Base-by-base conservation (phyloP, 768 basidiomycete species). In the Suillus americanus region DNA sequence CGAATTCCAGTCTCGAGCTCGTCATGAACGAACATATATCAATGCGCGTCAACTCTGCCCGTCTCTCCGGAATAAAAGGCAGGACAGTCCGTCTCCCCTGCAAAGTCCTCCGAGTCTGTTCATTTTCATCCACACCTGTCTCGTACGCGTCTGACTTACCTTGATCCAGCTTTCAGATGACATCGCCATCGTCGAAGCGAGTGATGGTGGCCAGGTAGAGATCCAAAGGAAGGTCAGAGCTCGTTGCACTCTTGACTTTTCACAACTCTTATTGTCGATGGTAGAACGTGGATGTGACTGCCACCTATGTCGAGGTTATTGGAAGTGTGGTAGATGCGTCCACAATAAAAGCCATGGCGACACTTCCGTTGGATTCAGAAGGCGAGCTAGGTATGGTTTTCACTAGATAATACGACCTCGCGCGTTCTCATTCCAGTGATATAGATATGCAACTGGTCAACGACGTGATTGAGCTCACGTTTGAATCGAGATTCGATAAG, bases 291-390 rank as follows among this genome's bases (percentile, higher is more conserved):
- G 74, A 80, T 54, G 76, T 88, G 60, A 75, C 76, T 2, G 86
- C 85, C 60, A 77, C 83, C 3, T 91, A 78, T 66, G 78, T 89
- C 54, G 92, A 94, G 73, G 77, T 93, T 61, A 81, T 93, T 35
- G 91, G 90, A 7, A 81, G 73, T 6, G 90, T 87, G 25, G 63
- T 80, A 28, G 80, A 86, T 65, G 78, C 85, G 30, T 79, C 85
- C 18, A 84, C 82, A 3, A 75, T 94, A 68, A 86, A 85, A 71
- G 82, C 87, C 74, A 68, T 87, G 69, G 73, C 71, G 1, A 70
- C 74, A 64, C 81, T 87, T 65, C 82, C 83, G 69, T 74, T 92
- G 73, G 90, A 90, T 7, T 72, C 74, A 62, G 74, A 71, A 62
- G 70, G 80, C 14, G 81, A 85, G 38, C 78, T 93, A 3, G 90